Conservation (phyloP, 2,329 filamentous ascomycete species). For the Phyllosticta citrichinensis region DNA sequence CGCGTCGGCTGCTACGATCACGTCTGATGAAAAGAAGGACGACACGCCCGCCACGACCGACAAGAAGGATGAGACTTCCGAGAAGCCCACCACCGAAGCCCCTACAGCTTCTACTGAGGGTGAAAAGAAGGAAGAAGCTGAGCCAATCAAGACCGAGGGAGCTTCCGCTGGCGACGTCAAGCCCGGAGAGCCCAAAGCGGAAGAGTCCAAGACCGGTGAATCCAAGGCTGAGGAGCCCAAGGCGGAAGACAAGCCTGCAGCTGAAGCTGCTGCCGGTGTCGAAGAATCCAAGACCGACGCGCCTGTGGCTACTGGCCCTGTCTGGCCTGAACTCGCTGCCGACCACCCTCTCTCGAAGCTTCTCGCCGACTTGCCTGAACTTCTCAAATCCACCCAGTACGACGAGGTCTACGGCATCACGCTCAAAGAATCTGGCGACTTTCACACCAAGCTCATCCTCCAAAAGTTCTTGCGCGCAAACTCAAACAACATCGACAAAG, state of each 20-base stretch:
- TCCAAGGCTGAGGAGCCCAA: background rate
- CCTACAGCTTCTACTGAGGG: background rate
- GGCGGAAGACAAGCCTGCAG: background rate
- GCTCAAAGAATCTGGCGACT: slow-evolving; percentile 43
- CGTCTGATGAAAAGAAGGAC: background rate
- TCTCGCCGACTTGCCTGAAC: slow-evolving; percentile 46
- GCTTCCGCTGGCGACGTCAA: background rate
- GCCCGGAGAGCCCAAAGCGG: background rate
- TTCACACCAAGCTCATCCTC: slow-evolving; percentile 73
- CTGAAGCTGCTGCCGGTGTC: background rate
- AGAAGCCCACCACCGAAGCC: background rate
- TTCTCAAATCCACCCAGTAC: slow-evolving; percentile 48
- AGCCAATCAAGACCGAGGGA: background rate
- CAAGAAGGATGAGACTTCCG: background rate
- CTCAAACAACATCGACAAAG: slow-evolving; percentile 60
- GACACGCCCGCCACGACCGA: background rate
- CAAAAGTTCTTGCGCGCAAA: slow-evolving; percentile 95
- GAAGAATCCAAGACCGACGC: background rate
- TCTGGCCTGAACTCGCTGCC: slow-evolving; percentile 27
- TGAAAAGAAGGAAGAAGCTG: background rate
- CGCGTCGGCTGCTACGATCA: background rate
- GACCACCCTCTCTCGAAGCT: slow-evolving; percentile 44
- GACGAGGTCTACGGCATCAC: slow-evolving; percentile 78
- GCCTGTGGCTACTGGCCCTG: background rate
- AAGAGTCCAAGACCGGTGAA: background rate